A percentile compares a stretch with the other conserved stretches of the same genome.
Evolutionary conservation across 2,329 filamentous ascomycete species (phyloP).

Genomic region (Tolypocladium endophyticum): DNA sequence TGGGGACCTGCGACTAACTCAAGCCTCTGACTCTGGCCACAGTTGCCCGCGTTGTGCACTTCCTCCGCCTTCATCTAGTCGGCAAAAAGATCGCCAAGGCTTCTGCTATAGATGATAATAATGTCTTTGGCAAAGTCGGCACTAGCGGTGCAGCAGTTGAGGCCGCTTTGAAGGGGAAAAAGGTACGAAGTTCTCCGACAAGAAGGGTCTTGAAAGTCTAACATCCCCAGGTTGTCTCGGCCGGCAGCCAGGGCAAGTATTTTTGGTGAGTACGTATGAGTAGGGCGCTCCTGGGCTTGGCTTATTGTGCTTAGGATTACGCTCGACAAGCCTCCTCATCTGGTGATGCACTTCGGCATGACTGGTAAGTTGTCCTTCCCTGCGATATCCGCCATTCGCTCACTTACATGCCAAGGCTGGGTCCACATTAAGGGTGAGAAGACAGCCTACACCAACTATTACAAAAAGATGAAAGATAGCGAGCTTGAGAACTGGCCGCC

Average conservation of each 20-base stretch:
- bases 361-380: slow-evolving; percentile 30
- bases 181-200: slow-evolving; percentile 20
- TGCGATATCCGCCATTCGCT: not conserved
- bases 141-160: slow-evolving; percentile 68
- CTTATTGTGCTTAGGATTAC: slow-evolving; percentile 21
- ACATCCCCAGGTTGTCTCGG: slow-evolving; percentile 38
- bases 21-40: not conserved
- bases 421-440: slow-evolving; percentile 73
- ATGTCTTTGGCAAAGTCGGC: slow-evolving; percentile 84
- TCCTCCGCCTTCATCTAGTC: slow-evolving; percentile 71
- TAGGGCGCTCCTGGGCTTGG: not conserved
- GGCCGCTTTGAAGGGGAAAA: slow-evolving; percentile 63
- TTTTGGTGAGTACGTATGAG: slow-evolving; percentile 54
- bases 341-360: slow-evolving; percentile 81
- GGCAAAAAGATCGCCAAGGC: slow-evolving; percentile 68
- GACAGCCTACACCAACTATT: slow-evolving; percentile 72
- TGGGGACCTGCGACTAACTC: not conserved
- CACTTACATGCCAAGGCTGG: slow-evolving; percentile 48
- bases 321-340: slow-evolving; percentile 69
- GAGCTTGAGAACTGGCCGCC: slow-evolving; percentile 69
- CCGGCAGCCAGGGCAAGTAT: slow-evolving; percentile 89
- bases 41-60: slow-evolving; percentile 81
- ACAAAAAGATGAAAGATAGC: slow-evolving; percentile 56
- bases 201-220: not conserved
- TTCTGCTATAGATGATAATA: slow-evolving; percentile 65